Conservation (phyloP, 2,329 filamentous ascomycete species). For the Fusarium sp. region DNA sequence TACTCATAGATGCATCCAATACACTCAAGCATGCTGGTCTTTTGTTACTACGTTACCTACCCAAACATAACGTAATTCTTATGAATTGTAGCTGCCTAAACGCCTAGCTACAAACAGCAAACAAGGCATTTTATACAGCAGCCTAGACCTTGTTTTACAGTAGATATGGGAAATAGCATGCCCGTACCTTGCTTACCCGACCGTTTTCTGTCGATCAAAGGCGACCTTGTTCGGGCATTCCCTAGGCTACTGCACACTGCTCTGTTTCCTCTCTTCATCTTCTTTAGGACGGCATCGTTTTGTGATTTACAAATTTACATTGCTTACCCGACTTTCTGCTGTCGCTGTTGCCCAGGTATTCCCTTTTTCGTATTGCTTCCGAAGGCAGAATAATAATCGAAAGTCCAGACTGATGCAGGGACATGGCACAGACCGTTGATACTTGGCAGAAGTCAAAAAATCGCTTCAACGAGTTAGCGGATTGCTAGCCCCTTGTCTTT, state of each 20-base stretch:
- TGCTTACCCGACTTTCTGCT: too few relatives aligned
- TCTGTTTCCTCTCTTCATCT: too few relatives aligned
- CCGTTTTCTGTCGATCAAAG: too few relatives aligned
- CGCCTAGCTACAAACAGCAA: background rate
- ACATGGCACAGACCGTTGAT: background rate
- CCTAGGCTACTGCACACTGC: too few relatives aligned
- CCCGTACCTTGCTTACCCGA: background rate
- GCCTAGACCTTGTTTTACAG: background rate
- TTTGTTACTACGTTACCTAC: background rate
- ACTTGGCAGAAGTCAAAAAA: background rate
- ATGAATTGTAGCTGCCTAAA: background rate
- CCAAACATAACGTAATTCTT: background rate
- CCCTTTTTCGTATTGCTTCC: background rate
- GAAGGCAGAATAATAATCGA: background rate
- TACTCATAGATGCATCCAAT: conserved; percentile 1
- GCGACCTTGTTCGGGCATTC: too few relatives aligned
- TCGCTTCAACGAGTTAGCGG: background rate
- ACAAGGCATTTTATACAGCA: background rate
- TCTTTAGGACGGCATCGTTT: too few relatives aligned
- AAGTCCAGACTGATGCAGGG: background rate
- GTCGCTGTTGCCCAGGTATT: too few relatives aligned
- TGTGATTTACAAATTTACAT: too few relatives aligned
- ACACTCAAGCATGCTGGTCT: background rate
- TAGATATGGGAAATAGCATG: background rate
- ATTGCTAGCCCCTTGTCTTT: background rate